Evolutionary conservation across 768 basidiomycete species (phyloP), one percentile per base, ranked within the genome.

Genomic region (Mycena metata): DNA sequence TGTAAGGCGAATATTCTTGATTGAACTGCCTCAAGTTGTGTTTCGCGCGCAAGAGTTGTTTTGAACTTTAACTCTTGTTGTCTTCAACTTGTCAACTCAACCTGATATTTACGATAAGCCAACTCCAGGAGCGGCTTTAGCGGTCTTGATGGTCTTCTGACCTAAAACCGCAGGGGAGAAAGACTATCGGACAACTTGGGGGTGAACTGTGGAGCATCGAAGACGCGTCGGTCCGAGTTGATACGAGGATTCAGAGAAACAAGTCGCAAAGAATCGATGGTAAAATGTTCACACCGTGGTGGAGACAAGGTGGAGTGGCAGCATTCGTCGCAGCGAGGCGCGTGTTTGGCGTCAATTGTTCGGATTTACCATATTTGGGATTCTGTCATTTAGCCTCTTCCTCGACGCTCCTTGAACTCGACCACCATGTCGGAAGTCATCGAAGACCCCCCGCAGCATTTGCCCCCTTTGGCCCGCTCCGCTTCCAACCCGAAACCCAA

Each of bases 401-500:
- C 26, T 52, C 23, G 55, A 49, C 56, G 6, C 42, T 46, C 26
- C 39, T 56, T 41, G 45, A 30, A 33, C 60, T 52, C 62, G 50
- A 66, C 69, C 24, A 49, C 64, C 47, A 77, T 76, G 73, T 66
- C 70, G 69, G 80, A 83, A 66, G 63, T 79, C 42, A 76, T 77
- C 56, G 72, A 79, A 65, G 85, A 89, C 74, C 85, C 78, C 30
- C 77, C 80, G 11, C 80, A 81, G 11, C 80, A 81, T 60, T 81
- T 83, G 36, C 84, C 85, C 1, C 87, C 86, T 23, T 75, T 88
- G 35, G 86, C 84, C 64, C 89, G 91, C 64, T 91, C 91, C 19
- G 85, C 83, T 35, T 91, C 91, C 7, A 83, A 88, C 23, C 86
- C 89, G 0, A 93, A 92, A 79, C 94, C 92, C 46, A 96, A 94